Evolutionary conservation across 2,329 filamentous ascomycete species (phyloP).

Genomic region (Metarhizium anisopliae): DNA sequence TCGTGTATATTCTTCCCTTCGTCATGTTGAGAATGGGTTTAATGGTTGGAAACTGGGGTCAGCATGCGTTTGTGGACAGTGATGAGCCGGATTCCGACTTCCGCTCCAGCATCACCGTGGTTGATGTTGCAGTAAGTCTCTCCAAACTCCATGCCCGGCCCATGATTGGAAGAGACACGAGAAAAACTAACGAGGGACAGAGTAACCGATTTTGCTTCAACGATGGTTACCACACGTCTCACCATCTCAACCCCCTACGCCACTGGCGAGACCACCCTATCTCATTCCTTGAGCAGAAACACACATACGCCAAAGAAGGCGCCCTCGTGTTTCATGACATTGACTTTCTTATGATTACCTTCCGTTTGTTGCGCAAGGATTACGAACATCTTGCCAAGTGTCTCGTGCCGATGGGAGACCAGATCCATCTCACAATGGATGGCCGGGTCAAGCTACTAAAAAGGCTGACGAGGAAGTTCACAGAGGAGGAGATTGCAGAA

Average conservation of each 20-base stretch:
- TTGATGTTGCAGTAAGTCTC: constrained; percentile 62
- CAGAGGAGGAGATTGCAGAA: constrained; percentile 50
- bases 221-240: constrained; percentile 74
- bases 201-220: constrained; percentile 78
- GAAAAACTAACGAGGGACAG: constrained; percentile 28
- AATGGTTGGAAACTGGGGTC: constrained; percentile 80
- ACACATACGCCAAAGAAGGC: constrained; percentile 54
- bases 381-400: constrained; percentile 61
- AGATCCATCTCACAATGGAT: constrained; percentile 56
- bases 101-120: constrained; percentile 67
- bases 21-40: constrained; percentile 57
- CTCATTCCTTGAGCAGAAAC: constrained; percentile 62
- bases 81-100: constrained; percentile 69
- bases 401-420: constrained; percentile 64
- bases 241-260: constrained; percentile 67
- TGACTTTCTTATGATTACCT: constrained; percentile 69
- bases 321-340: constrained; percentile 75
- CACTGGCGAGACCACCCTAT: constrained; percentile 77
- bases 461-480: constrained; percentile 56
- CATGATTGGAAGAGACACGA: background rate
- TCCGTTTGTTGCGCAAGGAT: constrained; percentile 60
- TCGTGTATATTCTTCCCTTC: constrained; percentile 48
- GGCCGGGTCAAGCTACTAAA: constrained; percentile 55
- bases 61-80: constrained; percentile 73
- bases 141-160: background rate